phyloP scores from a whole-genome alignment of 2,329 filamentous ascomycete genomes.

The Capronia coronata region DNA sequence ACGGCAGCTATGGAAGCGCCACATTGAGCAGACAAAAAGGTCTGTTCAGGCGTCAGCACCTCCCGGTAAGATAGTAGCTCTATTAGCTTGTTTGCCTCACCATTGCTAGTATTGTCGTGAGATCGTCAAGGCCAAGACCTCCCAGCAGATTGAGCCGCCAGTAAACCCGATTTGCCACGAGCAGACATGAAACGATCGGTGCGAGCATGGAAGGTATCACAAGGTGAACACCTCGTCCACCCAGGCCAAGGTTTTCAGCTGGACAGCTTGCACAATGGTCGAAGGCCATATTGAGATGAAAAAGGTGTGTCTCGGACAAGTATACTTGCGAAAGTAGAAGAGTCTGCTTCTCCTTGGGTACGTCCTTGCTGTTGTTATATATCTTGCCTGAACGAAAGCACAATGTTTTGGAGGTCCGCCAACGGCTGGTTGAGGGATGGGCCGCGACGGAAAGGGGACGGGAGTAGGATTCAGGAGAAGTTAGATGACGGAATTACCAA shows the following conservation, averaged over 20 bases:
- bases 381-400: neutral
- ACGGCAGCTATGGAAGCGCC: slow-evolving; percentile 30
- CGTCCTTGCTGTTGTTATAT: neutral
- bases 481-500: neutral
- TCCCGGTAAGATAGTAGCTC: neutral
- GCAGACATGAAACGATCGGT: slow-evolving; percentile 23
- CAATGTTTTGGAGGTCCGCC: neutral
- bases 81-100: slow-evolving; percentile 20
- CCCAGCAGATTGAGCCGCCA: slow-evolving; percentile 27
- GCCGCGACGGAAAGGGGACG: slow-evolving; percentile 7
- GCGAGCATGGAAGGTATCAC: slow-evolving; percentile 28
- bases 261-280: slow-evolving; percentile 3
- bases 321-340: neutral
- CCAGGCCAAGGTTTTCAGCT: slow-evolving; percentile 12
- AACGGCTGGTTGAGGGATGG: slow-evolving; percentile 7
- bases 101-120: slow-evolving; percentile 29
- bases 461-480: neutral
- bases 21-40: slow-evolving; percentile 29
- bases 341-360: neutral
- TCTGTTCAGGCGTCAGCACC: slow-evolving; percentile 19
- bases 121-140: slow-evolving; percentile 30
- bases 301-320: neutral
- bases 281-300: slow-evolving; percentile 6
- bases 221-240: slow-evolving; percentile 25
- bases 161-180: slow-evolving; percentile 29